Conservation (phyloP, 2,329 filamentous ascomycete species). For the Thermothelomyces thermophilus region DNA sequence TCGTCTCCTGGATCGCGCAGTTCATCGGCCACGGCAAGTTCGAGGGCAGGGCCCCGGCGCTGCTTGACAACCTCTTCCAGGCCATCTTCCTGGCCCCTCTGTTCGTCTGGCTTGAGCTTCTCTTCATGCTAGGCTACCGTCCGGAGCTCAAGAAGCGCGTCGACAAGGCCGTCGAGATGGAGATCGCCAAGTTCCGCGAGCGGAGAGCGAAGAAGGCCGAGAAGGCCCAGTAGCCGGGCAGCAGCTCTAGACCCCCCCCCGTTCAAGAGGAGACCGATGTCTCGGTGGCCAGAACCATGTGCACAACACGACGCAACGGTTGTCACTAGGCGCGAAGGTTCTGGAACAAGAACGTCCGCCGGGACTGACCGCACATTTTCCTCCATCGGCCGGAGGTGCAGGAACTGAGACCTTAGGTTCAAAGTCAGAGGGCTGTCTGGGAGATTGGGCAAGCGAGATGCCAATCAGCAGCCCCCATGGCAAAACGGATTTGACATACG, state of each 20-base stretch:
- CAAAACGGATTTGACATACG: not conserved
- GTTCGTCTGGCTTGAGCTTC: slow-evolving; percentile 92
- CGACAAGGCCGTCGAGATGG: slow-evolving; percentile 65
- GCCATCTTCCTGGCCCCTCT: slow-evolving; percentile 89
- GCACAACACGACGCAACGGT: no score
- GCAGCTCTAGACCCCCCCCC: not conserved
- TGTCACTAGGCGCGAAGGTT: no score
- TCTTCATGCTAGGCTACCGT: slow-evolving; percentile 87
- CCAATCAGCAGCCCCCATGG: not conserved
- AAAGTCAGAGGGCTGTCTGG: not conserved
- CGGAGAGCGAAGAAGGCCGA: slow-evolving; percentile 44
- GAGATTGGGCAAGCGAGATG: not conserved
- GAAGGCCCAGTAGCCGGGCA: slow-evolving; percentile 39
- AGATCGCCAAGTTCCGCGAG: slow-evolving; percentile 67
- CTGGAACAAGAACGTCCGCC: not conserved
- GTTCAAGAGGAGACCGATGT: no score
- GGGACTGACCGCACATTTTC: not conserved
- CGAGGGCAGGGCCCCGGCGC: slow-evolving; percentile 78
- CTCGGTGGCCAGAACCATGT: no score
- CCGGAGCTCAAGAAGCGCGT: slow-evolving; percentile 78
- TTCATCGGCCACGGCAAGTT: slow-evolving; percentile 88
- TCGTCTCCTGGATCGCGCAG: slow-evolving; percentile 77
- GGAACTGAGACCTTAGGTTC: not conserved
- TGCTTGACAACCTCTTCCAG: slow-evolving; percentile 87
- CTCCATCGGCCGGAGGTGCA: not conserved